A percentile compares a stretch with the other conserved stretches of the same genome.
Conservation (phyloP, 768 basidiomycete genomes). For the Suillus variegatus region DNA sequence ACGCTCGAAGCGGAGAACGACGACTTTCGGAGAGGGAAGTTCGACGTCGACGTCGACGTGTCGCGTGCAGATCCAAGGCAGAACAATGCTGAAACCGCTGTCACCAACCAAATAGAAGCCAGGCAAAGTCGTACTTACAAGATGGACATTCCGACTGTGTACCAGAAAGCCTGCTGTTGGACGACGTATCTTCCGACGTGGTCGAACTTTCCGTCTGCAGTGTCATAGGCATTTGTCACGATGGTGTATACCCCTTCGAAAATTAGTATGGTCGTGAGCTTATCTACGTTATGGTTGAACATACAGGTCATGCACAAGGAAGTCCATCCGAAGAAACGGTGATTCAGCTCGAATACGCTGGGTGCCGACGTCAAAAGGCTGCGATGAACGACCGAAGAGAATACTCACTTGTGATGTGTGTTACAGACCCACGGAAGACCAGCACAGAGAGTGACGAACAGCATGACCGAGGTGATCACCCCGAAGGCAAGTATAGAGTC, state of each 20-base stretch:
- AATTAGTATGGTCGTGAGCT: conserved; percentile 18
- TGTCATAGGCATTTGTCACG: conserved; percentile 63
- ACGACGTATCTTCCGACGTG: conserved; percentile 54
- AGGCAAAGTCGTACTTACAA: conserved; percentile 47
- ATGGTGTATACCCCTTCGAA: conserved; percentile 67
- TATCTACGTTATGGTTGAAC: conserved; percentile 10
- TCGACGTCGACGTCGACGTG: conserved; percentile 76
- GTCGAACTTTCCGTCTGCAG: conserved; percentile 56
- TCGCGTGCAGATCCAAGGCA: conserved; percentile 77
- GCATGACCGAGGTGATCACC: conserved; percentile 54
- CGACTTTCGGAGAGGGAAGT: conserved; percentile 80
- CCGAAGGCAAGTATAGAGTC: conserved; percentile 63
- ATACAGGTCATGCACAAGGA: conserved; percentile 52
- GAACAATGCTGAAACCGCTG: conserved; percentile 49
- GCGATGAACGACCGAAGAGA: neutral
- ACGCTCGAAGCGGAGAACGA: conserved; percentile 74
- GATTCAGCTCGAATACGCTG: conserved; percentile 79
- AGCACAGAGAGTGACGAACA: conserved; percentile 60
- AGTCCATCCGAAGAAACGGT: conserved; percentile 78
- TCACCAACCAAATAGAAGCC: conserved; percentile 8
- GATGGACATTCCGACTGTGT: conserved; percentile 67
- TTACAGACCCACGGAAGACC: conserved; percentile 83
- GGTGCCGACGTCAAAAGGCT: conserved; percentile 1
- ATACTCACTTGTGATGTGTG: conserved; percentile 73
- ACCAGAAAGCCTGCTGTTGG: conserved; percentile 79